phyloP scores from a whole-genome alignment of 2,329 filamentous ascomycete species.

The Colletotrichum trifolii region DNA sequence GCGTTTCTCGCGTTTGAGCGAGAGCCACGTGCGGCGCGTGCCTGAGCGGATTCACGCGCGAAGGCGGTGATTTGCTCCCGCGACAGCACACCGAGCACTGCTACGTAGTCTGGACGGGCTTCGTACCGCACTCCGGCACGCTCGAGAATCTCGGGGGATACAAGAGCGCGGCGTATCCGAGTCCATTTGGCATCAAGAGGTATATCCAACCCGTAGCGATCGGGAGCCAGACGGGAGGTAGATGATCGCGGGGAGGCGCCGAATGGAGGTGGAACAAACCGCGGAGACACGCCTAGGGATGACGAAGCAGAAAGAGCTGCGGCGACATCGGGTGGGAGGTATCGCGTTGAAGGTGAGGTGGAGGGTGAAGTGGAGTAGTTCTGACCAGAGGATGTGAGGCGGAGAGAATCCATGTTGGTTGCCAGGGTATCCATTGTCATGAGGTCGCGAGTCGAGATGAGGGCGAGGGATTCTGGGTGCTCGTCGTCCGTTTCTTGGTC shows the following conservation, averaged over 20 bases:
- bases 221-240: slow-evolving; percentile 60
- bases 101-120: slow-evolving; percentile 69
- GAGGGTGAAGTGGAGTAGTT: slow-evolving; percentile 53
- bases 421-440: slow-evolving; percentile 59
- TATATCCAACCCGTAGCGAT: slow-evolving; percentile 67
- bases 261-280: slow-evolving; percentile 48
- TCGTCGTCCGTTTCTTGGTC: slow-evolving; percentile 53
- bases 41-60: slow-evolving; percentile 60
- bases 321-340: slow-evolving; percentile 49
- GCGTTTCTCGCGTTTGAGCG: slow-evolving; percentile 23
- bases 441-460: slow-evolving; percentile 67
- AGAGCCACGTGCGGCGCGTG: slow-evolving; percentile 52
- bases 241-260: slow-evolving; percentile 39
- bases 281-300: slow-evolving; percentile 53
- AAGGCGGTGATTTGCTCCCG: slow-evolving; percentile 63
- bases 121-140: slow-evolving; percentile 69
- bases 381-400: slow-evolving; percentile 48
- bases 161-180: slow-evolving; percentile 63
- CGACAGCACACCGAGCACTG: slow-evolving; percentile 66
- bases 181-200: slow-evolving; percentile 70
- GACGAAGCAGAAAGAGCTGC: slow-evolving; percentile 42
- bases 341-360: slow-evolving; percentile 43
- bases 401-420: slow-evolving; percentile 53
- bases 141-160: slow-evolving; percentile 68
- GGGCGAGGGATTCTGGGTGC: slow-evolving; percentile 52